Base-by-base conservation (phyloP, 345 rosid species). In the Garcia nutans region DNA sequence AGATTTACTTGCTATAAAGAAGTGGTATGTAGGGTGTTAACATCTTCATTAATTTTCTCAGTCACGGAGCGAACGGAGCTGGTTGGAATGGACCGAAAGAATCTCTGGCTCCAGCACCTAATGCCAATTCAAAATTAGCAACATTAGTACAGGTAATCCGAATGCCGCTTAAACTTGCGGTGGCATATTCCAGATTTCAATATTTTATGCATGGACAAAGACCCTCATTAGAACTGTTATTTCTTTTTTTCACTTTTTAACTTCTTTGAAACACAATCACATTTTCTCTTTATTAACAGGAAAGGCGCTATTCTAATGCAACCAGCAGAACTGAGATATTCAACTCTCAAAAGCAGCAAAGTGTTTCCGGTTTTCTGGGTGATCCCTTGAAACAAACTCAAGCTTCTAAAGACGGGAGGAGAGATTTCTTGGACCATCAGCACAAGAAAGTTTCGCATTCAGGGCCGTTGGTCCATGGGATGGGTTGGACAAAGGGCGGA, bases 391-490 rank as follows among this genome's bases (percentile, higher is more conserved):
- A 85, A 74, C 85, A 80, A 56, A 22, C 74, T 41, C 84, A 82
- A 65, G 78, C 59, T 45, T 58, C 68, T 12, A 89, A 77, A 68
- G 88, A 87, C 59, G 76, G 69, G 50, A 86, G 78, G 65, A 78
- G 74, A 85, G 88, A 85, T 63, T 70, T 76, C 55, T 11, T 19
- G 49, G 87, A 81, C 24, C 76, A 81, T 66, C 82, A 78, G 16
- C 76, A 74, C 8, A 77, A 57, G 80, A 82, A 86, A 76, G 86
- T 82, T 58, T 86, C 92, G 8, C 86, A 82, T 78, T 88, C 96
- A 8, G 96, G 92, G 56, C 92, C 96, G 15, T 68, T 89, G 74
- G 83, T 81, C 67, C 85, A 73, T 10, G 87, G 87, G 17, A 28
- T 66, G 17, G 75, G 76, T 73, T 81, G 77, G 78, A 74, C 72